Evolutionary conservation across 345 rosid species (phyloP), one percentile per base, ranked within the genome.

Genomic region (Sapria himalayana): DNA sequence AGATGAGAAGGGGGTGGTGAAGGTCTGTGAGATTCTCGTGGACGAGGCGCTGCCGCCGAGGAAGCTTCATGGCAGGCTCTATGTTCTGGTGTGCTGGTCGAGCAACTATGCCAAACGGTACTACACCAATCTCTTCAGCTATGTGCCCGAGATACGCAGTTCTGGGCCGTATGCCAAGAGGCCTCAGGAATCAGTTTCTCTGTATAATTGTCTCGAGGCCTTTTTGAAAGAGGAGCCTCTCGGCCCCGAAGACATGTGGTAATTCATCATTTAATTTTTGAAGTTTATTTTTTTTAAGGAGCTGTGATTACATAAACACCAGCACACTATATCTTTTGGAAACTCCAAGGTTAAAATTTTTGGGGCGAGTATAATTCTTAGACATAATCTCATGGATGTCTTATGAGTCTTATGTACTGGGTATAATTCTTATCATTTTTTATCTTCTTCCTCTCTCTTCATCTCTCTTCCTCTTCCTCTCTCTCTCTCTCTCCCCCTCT

Each of bases 181-280:
- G 61, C 72, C 93, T 41, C 89, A 71, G 59, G 95, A 84, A 59
- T 49, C 93, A 15, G 74, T 71, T 49, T 73, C 95, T 36, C 65
- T 84, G 45, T 80, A 77, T 61, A 84, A 70, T 47, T 84, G 95
- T 64, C 93, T 84, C 38, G 92, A 84, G 73, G 89, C 99, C 47
- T 91, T 91, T 79, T 61, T 91, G 57, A 84, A 54, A 31, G 93
- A 77, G 63, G 95, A 91, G 70, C 99, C 95, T 14, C 92, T 91
- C 60, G 99, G 99, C 54, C 99, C 93, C 19, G 95, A 91, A 57
- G 99, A 91, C 61, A 91, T 84, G 99, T 84, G 93, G 99, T 91
- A 31, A 73, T 92, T 72, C 37, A 43, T 39, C 45, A 33, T 15
- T 11, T 50, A n/a, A 41, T 25, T 50, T 3, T 33, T 9, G 3